These are phyloP conservation scores for Aspergillus conjunctus DNA, from an alignment of 495 filamentous ascomycete species.

Conservation along the genomic window DNA sequence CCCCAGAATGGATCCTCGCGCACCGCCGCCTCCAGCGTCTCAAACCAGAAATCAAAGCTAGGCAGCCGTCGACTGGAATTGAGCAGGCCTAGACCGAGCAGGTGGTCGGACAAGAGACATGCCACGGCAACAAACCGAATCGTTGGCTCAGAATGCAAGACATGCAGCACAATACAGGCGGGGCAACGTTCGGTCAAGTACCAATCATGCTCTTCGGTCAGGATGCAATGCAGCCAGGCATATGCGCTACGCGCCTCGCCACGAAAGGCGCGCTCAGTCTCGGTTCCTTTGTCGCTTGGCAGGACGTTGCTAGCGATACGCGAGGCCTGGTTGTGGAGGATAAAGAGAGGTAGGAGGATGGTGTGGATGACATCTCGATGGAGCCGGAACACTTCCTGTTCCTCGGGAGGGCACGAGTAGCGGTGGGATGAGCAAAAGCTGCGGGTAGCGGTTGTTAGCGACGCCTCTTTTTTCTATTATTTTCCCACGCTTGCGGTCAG, in stretches of 20 bases:
- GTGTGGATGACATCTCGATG: constrained; percentile 64
- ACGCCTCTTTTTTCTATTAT: background rate
- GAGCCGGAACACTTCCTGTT: constrained; percentile 54
- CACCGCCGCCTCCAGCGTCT: constrained; percentile 54
- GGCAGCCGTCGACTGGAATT: constrained; percentile 33
- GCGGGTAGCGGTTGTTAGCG: constrained; percentile 16
- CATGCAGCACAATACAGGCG: constrained; percentile 56
- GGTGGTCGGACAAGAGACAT: constrained; percentile 51
- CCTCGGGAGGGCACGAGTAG: constrained; percentile 39
- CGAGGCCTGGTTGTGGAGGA: constrained; percentile 57
- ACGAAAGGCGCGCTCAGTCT: constrained; percentile 60
- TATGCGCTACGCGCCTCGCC: constrained; percentile 61
- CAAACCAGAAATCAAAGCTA: constrained; percentile 57
- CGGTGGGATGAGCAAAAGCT: constrained; percentile 56
- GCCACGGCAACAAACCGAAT: constrained; percentile 61
- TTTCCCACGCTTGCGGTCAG: background rate
- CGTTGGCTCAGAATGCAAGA: constrained; percentile 59
- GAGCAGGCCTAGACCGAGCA: constrained; percentile 29
- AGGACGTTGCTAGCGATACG: constrained; percentile 51
- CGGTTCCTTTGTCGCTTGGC: constrained; percentile 47
- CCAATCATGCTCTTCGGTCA: constrained; percentile 61
- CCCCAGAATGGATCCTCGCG: constrained; percentile 61
- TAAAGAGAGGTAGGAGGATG: constrained; percentile 58
- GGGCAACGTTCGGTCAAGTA: constrained; percentile 59
- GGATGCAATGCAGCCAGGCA: constrained; percentile 62